Conservation (phyloP, 192 early-diverging fungal species). For the Backusella australiensis region DNA sequence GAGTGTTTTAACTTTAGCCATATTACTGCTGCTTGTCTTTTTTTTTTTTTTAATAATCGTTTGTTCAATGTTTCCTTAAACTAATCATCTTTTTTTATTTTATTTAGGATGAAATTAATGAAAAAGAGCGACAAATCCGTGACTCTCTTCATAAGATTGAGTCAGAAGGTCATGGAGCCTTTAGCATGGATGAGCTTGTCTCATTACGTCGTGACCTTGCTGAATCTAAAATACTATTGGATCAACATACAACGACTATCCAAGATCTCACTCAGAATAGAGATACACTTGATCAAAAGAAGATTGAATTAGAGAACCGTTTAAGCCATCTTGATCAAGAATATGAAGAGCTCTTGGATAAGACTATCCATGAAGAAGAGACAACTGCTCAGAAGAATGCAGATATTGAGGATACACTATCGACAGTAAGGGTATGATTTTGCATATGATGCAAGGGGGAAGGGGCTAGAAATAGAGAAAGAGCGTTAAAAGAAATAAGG, state of each 20-base stretch:
- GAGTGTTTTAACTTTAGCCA: conserved; percentile 17
- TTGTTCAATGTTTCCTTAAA: neutral
- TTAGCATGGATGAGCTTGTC: conserved; percentile 67
- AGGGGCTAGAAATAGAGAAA: neutral
- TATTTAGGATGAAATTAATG: conserved; percentile 54
- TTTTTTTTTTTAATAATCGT: neutral
- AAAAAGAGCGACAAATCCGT: conserved; percentile 80
- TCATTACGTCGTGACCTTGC: conserved; percentile 72
- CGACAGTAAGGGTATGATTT: conserved; percentile 66
- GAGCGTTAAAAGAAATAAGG: neutral
- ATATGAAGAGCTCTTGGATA: conserved; percentile 80
- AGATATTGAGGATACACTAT: conserved; percentile 74
- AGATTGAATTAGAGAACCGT: conserved; percentile 70
- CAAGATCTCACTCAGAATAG: conserved; percentile 62
- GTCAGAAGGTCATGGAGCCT: conserved; percentile 39
- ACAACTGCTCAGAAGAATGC: conserved; percentile 51
- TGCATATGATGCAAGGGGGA: neutral
- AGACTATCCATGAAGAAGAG: conserved; percentile 70
- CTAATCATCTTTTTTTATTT: neutral
- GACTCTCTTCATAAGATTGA: conserved; percentile 70
- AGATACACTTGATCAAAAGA: conserved; percentile 53
- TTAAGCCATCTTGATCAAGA: conserved; percentile 72
- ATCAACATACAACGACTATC: conserved; percentile 66
- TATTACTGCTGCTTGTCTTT: neutral
- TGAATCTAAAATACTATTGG: conserved; percentile 61